Conservation (phyloP, 2,329 filamentous ascomycete genomes). For the Xylaria sp. region DNA sequence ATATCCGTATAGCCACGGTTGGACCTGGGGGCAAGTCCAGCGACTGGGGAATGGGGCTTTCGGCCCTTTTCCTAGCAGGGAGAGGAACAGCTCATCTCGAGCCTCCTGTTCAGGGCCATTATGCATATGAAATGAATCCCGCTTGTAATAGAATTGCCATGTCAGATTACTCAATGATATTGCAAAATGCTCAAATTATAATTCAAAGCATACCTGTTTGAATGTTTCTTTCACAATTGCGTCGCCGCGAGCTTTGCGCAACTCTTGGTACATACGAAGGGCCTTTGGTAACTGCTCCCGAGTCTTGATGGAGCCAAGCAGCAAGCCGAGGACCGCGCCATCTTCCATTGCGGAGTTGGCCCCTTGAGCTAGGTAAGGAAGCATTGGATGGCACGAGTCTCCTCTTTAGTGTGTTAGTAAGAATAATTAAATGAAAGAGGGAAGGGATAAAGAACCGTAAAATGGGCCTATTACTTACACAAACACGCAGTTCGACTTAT, state of each 20-base stretch:
- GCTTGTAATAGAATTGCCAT: conserved; percentile 46
- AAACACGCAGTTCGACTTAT: conserved; percentile 59
- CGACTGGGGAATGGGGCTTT: conserved; percentile 69
- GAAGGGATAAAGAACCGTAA: no score
- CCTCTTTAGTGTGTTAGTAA: conserved; percentile 53
- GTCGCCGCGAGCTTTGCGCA: conserved; percentile 62
- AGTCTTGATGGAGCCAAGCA: conserved; percentile 63
- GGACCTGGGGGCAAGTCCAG: conserved; percentile 71
- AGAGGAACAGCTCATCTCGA: conserved; percentile 67
- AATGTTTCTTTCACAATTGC: conserved; percentile 72
- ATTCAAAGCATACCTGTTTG: conserved; percentile 51
- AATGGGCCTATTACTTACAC: conserved; percentile 55
- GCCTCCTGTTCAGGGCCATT: conserved; percentile 67
- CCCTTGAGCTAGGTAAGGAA: conserved; percentile 72
- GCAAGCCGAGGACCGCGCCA: conserved; percentile 70
- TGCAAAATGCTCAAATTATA: neutral
- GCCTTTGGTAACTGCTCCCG: conserved; percentile 60
- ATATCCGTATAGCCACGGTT: conserved; percentile 74
- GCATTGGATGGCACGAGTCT: conserved; percentile 73
- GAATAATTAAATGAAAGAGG: conserved; percentile 42
- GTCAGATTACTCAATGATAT: neutral
- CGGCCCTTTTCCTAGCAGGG: conserved; percentile 63
- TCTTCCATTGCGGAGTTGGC: conserved; percentile 77
- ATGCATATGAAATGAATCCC: conserved; percentile 63
- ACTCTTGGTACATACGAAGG: conserved; percentile 57